Base-by-base conservation (phyloP, 257 asterid species). In the Scutellaria barbata region DNA sequence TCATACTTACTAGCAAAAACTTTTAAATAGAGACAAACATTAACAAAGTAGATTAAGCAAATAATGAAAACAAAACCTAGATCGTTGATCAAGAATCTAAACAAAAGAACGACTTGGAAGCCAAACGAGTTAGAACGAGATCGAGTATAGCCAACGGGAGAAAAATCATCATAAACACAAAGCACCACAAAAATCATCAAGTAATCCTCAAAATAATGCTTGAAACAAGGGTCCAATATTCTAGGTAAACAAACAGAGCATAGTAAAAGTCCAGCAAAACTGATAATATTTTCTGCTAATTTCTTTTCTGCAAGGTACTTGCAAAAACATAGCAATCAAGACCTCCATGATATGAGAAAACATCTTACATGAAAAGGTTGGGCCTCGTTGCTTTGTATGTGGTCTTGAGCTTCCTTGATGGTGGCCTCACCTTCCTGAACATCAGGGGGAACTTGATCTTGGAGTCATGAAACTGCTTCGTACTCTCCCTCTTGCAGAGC, bases 301-400 rank as follows among this genome's bases (percentile, higher is more conserved):
- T n/a, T 13, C 72, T 52, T 66, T 67, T 46, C 57, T 70, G 43
- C 64, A 71, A 64, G 62, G 8, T 64, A 50, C 67, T 53, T 17
- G 78, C 68, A 46, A 60, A 61, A 61, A 66, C 20, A 53, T 20
- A 60, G 47, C 1, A 8, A 14, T 51, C 39, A 0, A 17, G 8
- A 58, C 66, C 48, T 58, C 59, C 56, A 50, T 65, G 46, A 11
- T 22, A 52, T 4, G 57, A 54, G 52, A 37, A 59, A 52, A 59
- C 66, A 71, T 53, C 50, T 76, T 86, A 88, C 85, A 84, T 76
- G 63, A 88, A 88, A 63, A 88, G 66, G 74, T 88, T 88, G 8
- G 91, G 95, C 72, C 83, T 81, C 33, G 89, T 33, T 62, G 95
- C 92, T 89, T 88, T 88, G 84, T 84, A 88, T 2, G 95, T 88